Percentiles rank a stretch among this genome's conserved stretches.
Evolutionary conservation across 1,284 basidiomycete species (phyloP).

Genomic region (Sanghuangporus sanghuang): DNA sequence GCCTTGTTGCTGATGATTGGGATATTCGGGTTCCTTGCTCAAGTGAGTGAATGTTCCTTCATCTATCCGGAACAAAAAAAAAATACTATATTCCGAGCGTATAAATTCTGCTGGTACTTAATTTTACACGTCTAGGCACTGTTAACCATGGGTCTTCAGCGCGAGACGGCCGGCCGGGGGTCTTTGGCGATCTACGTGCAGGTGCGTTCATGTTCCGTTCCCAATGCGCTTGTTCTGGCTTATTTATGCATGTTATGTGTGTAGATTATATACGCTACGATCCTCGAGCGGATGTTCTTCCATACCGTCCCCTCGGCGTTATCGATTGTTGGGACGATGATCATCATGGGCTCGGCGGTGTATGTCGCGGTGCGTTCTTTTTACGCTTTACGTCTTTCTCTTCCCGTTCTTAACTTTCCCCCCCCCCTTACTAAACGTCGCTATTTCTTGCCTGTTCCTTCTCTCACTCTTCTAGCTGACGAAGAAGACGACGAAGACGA

Average conservation of each 20-base stretch:
- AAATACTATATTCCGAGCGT: background rate
- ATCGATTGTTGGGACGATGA: constrained; percentile 49
- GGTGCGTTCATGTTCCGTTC: constrained; percentile 25
- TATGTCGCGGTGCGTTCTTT: constrained; percentile 45
- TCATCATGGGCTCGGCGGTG: constrained; percentile 55
- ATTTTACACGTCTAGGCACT: constrained; percentile 33
- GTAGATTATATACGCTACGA: constrained; percentile 57
- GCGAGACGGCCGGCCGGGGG: constrained; percentile 58
- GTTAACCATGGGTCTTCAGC: constrained; percentile 59
- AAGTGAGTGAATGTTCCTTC: constrained; percentile 21
- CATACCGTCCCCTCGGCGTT: constrained; percentile 45
- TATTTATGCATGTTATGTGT: background rate
- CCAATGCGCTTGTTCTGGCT: background rate
- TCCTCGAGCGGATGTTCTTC: constrained; percentile 59
- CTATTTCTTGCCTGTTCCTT: background rate
- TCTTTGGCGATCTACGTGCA: constrained; percentile 59
- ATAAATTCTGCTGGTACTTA: background rate
- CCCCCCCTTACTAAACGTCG: background rate
- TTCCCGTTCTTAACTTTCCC: background rate
- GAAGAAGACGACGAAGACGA: constrained; percentile 7
- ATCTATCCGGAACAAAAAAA: background rate
- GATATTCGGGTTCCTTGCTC: constrained; percentile 34
- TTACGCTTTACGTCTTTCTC: background rate
- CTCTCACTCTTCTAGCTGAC: background rate
- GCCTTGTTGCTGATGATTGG: constrained; percentile 17